Evolutionary conservation across 2,329 filamentous ascomycete genomes (phyloP).

Genomic region (Aspergillus arachidicola): DNA sequence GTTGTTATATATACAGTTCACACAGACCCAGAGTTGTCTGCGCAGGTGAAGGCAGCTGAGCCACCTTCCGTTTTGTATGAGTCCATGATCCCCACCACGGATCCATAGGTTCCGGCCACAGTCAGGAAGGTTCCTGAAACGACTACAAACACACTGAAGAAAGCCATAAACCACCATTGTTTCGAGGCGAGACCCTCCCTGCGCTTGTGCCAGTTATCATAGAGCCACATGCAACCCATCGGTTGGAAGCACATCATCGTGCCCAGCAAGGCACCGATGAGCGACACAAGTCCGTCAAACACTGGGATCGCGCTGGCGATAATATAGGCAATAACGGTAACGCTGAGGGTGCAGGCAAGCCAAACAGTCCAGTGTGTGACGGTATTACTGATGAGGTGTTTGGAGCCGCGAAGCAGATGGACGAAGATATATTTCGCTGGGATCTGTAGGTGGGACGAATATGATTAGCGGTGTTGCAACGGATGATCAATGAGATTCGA

Average conservation of each 20-base stretch:
- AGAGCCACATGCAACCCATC: constrained; percentile 28
- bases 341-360: constrained; percentile 25
- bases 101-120: constrained; percentile 50
- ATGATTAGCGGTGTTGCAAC: background rate
- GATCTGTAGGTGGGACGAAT: background rate
- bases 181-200: constrained; percentile 9
- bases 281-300: constrained; percentile 26
- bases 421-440: constrained; percentile 24
- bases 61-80: constrained; percentile 38
- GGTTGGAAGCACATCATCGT: constrained; percentile 21
- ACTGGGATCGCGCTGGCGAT: constrained; percentile 33
- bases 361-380: constrained; percentile 27
- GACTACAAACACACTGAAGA: constrained; percentile 38
- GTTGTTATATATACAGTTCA: background rate
- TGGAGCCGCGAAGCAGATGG: constrained; percentile 25
- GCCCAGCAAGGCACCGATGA: constrained; percentile 30
- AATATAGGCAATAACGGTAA: constrained; percentile 26
- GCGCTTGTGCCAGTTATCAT: constrained; percentile 44
- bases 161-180: constrained; percentile 21
- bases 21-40: constrained; percentile 42
- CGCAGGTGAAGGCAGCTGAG: constrained; percentile 46
- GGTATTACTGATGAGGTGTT: constrained; percentile 25
- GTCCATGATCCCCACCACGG: constrained; percentile 42
- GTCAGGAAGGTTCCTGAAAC: constrained; percentile 45
- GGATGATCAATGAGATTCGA: background rate